Evolutionary conservation across 257 asterid genomes (phyloP).

Genomic region (Anisodus acutangulus): DNA sequence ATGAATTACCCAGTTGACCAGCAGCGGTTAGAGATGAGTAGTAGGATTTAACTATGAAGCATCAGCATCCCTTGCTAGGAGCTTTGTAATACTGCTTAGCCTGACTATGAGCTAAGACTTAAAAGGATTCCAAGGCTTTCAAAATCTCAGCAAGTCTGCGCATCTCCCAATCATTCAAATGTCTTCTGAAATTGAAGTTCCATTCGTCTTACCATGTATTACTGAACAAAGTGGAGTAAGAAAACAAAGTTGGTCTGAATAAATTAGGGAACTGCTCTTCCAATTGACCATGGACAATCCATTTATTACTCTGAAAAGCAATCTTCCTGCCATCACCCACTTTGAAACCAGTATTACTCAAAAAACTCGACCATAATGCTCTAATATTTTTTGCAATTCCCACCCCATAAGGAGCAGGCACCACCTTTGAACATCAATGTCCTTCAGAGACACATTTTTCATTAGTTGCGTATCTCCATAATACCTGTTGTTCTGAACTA

Average conservation of each 20-base stretch:
- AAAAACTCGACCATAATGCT: not conserved
- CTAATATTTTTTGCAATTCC: not conserved
- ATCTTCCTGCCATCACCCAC: conserved; percentile 18
- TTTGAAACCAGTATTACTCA: not conserved
- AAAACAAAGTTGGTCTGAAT: not conserved
- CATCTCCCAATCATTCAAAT: not conserved
- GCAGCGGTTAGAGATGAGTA: not conserved
- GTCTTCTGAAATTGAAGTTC: not conserved
- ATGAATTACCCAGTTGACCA: not conserved
- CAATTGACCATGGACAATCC: not conserved
- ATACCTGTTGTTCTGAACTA: not conserved
- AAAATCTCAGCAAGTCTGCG: not conserved
- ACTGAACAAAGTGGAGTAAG: not conserved
- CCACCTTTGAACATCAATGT: not conserved
- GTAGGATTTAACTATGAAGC: not conserved
- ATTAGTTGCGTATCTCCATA: not conserved
- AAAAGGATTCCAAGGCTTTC: not conserved
- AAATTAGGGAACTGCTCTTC: not conserved
- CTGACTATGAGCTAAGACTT: not conserved
- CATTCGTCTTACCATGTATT: not conserved
- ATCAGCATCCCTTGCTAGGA: not conserved
- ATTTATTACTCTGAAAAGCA: not conserved
- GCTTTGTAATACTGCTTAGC: not conserved
- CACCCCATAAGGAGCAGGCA: not conserved
- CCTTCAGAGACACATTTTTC: not conserved